These are phyloP conservation scores for Moesziomyces antarcticus DNA, from an alignment of 1,284 basidiomycete genomes.

Conservation along the genomic window DNA sequence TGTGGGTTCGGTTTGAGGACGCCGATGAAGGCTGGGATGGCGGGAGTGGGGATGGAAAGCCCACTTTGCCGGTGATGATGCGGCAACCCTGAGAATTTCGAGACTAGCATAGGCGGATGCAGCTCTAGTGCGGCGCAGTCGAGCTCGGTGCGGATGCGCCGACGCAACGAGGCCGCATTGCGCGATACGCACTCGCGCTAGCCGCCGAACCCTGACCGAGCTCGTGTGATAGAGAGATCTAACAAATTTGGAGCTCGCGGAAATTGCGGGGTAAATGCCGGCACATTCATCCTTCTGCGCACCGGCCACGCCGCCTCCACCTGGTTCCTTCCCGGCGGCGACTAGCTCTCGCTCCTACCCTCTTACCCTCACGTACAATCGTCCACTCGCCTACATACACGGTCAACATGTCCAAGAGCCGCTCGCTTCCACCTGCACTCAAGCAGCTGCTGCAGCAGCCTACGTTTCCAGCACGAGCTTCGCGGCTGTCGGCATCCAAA, in stretches of 20 bases:
- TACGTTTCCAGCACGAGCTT: constrained; percentile 75
- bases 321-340: no score
- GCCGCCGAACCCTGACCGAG: background rate
- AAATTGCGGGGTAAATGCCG: constrained; percentile 2
- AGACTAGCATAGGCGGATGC: background rate
- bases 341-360: no score
- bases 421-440: constrained; percentile 70
- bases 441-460: constrained; percentile 80
- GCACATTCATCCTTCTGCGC: background rate
- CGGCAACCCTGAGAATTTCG: background rate
- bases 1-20: no score
- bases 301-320: no score
- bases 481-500: constrained; percentile 60
- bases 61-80: no score
- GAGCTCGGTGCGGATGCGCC: background rate
- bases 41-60: no score
- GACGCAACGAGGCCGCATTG: background rate
- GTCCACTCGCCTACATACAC: background rate
- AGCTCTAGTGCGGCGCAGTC: background rate
- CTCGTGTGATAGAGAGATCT: background rate
- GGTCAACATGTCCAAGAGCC: constrained; percentile 39
- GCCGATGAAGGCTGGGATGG: no score
- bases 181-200: constrained; percentile 15
- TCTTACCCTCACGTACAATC: no score
- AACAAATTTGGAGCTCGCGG: background rate